Percentiles rank a stretch among this genome's conserved stretches.
Conservation (phyloP, 164 flowering plant genomes). For the Vitis labrusca region DNA sequence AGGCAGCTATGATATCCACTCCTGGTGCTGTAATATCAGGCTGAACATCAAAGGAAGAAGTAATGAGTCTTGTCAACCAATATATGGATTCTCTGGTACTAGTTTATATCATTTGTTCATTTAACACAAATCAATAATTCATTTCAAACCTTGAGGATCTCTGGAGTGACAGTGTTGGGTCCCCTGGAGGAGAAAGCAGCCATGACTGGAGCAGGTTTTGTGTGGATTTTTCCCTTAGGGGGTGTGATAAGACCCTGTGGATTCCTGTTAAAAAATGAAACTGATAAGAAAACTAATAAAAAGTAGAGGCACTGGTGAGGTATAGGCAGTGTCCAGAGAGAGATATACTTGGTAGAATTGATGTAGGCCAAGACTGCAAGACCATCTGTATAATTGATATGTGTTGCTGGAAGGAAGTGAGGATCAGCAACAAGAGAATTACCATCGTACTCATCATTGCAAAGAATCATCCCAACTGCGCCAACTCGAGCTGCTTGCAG, state of each 20-base stretch:
- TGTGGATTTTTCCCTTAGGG: slow-evolving; percentile 3
- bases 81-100: too few relatives aligned
- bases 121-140: too few relatives aligned
- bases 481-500: slow-evolving; percentile 37
- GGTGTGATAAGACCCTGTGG: slow-evolving; percentile 26
- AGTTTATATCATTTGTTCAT: too few relatives aligned
- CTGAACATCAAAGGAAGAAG: slow-evolving; percentile 11
- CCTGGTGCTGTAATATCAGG: slow-evolving; percentile 53
- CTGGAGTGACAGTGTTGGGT: slow-evolving; percentile 40
- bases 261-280: slow-evolving; percentile 12
- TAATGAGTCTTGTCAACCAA: neutral
- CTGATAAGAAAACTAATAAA: neutral
- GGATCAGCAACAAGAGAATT: slow-evolving; percentile 37
- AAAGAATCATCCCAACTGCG: slow-evolving; percentile 59
- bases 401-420: slow-evolving; percentile 54
- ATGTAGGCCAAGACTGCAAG: slow-evolving; percentile 38
- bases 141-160: slow-evolving; percentile 40
- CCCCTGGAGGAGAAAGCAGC: slow-evolving; percentile 55
- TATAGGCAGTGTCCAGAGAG: neutral
- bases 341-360: slow-evolving; percentile 41
- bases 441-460: slow-evolving; percentile 39
- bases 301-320: neutral
- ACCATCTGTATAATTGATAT: slow-evolving; percentile 40
- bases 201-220: slow-evolving; percentile 47
- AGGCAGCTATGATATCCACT: slow-evolving; percentile 40